These are phyloP conservation scores for Eragrostis nindensis DNA, from an alignment of 176 grass and related monocot genomes.

Conservation along the genomic window DNA sequence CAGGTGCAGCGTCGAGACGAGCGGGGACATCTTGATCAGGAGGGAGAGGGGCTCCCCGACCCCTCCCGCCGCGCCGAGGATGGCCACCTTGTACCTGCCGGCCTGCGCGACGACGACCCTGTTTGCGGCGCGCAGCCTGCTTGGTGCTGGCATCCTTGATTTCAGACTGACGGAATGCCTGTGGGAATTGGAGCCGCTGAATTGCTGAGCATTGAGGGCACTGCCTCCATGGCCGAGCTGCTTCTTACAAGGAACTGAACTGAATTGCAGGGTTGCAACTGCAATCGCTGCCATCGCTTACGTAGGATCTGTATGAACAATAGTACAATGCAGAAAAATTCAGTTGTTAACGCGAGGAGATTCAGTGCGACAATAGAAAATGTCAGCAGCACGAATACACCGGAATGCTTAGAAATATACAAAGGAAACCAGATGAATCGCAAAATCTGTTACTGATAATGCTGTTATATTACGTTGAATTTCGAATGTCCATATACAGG, in stretches of 20 bases:
- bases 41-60: conserved; percentile 53
- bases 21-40: conserved; percentile 51
- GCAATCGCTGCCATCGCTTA: conserved; percentile 18
- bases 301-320: background rate
- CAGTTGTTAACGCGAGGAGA: background rate
- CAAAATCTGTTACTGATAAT: no score
- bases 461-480: background rate
- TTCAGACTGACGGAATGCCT: background rate
- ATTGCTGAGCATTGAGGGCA: background rate
- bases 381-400: background rate
- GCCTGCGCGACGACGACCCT: conserved; percentile 35
- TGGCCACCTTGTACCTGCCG: conserved; percentile 38
- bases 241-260: conserved; percentile 14
- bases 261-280: background rate
- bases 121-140: background rate
- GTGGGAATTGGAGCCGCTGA: conserved; percentile 8
- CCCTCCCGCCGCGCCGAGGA: conserved; percentile 56
- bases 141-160: background rate
- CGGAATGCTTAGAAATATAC: background rate
- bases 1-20: conserved; percentile 52
- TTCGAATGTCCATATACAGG: no score
- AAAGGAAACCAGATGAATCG: no score
- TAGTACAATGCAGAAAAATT: background rate
- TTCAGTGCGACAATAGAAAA: background rate
- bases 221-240: background rate